A percentile compares a stretch with the other conserved stretches of the same genome.
phyloP scores from a whole-genome alignment of 2,329 filamentous ascomycete genomes.

The Phaeosphaeria sp. region DNA sequence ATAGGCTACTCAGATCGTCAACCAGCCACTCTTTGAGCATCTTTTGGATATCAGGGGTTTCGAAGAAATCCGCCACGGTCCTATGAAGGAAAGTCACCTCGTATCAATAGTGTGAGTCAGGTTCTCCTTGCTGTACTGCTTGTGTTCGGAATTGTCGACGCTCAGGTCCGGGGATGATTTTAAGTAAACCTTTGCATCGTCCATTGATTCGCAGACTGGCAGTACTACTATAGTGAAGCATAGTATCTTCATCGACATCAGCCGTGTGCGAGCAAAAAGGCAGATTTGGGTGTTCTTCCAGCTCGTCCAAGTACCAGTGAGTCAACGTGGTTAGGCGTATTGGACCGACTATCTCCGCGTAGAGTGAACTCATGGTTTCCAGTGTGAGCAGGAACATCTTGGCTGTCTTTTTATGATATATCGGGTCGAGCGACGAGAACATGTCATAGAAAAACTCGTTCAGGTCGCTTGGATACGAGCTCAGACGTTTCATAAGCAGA shows the following conservation, averaged over 20 bases:
- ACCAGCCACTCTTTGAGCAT: not conserved
- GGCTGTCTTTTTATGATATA: constrained; percentile 11
- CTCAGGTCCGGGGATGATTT: not conserved
- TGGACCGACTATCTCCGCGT: constrained; percentile 1
- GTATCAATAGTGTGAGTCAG: not conserved
- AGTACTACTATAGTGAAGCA: not conserved
- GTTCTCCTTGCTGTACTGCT: not conserved
- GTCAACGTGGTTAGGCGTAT: not conserved
- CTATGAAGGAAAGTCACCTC: not conserved
- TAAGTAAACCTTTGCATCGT: not conserved
- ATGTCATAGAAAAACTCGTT: constrained; percentile 21
- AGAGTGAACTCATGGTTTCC: not conserved
- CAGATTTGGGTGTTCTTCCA: constrained; percentile 5
- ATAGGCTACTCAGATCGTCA: not conserved
- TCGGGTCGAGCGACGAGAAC: constrained; percentile 9
- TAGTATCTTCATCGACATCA: not conserved
- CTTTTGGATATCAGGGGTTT: not conserved
- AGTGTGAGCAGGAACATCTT: not conserved
- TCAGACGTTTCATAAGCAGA: constrained; percentile 11
- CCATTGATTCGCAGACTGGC: not conserved
- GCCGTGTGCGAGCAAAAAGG: not conserved
- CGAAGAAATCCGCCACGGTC: not conserved
- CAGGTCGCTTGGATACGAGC: constrained; percentile 14
- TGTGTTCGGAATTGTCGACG: too few species aligned
- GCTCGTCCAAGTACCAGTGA: constrained; percentile 11